phyloP scores from a whole-genome alignment of 257 asterid species.

The Ajuga chamaepitys region DNA sequence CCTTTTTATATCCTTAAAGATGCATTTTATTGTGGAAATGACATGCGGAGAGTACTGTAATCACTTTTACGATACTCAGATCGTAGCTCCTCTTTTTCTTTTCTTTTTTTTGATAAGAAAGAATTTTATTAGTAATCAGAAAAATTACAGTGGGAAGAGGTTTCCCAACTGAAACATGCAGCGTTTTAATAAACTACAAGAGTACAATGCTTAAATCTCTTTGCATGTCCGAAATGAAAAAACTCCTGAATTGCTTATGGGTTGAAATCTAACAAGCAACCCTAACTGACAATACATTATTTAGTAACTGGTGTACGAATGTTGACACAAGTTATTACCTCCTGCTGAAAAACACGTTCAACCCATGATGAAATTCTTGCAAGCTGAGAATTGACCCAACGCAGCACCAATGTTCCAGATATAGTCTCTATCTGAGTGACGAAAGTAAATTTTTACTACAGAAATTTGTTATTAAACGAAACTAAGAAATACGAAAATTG shows the following conservation, averaged over 20 bases:
- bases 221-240: no score
- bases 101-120: no score
- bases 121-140: no score
- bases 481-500: not conserved
- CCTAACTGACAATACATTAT: not conserved
- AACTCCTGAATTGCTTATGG: no score
- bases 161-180: no score
- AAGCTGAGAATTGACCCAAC: slow-evolving; percentile 97
- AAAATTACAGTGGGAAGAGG: no score
- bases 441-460: slow-evolving; percentile 12
- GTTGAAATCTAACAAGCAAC: no score
- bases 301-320: slow-evolving; percentile 9
- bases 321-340: slow-evolving; percentile 43
- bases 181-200: no score
- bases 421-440: slow-evolving; percentile 60
- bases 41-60: not conserved
- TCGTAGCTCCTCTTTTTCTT: not conserved
- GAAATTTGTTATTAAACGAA: slow-evolving; percentile 1
- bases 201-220: no score
- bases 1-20: not conserved
- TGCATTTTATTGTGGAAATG: not conserved
- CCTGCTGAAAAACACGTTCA: slow-evolving; percentile 89
- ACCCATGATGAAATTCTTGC: slow-evolving; percentile 86
- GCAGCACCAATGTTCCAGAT: slow-evolving; percentile 94
- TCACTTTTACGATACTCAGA: slow-evolving; percentile 1